These are phyloP conservation scores for Phytophthora sojae DNA, from an alignment of 352 stramenopile species.

Conservation along the genomic window DNA sequence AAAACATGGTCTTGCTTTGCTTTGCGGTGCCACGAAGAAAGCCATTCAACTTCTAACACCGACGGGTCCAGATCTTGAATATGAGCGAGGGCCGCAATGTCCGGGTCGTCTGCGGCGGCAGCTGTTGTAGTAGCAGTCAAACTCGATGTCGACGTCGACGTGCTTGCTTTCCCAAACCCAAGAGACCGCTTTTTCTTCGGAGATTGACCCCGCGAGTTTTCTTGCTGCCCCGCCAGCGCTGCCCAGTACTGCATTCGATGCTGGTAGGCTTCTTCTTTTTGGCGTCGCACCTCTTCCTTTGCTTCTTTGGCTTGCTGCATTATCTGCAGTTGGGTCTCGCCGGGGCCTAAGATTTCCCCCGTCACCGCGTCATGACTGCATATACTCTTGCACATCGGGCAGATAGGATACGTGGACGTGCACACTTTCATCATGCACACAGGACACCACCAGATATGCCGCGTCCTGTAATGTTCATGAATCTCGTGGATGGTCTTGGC, in stretches of 20 bases:
- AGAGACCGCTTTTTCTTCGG: constrained; percentile 48
- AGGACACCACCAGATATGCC: constrained; percentile 81
- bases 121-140: background rate
- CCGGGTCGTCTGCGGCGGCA: constrained; percentile 1
- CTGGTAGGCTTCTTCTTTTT: constrained; percentile 68
- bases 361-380: constrained; percentile 67
- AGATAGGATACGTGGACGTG: constrained; percentile 71
- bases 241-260: constrained; percentile 76
- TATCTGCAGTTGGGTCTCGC: constrained; percentile 60
- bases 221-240: constrained; percentile 47
- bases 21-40: constrained; percentile 56
- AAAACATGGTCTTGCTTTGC: constrained; percentile 48
- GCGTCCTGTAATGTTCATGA: constrained; percentile 73
- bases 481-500: constrained; percentile 72
- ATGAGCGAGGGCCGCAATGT: constrained; percentile 20
- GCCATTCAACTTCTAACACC: constrained; percentile 55
- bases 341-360: constrained; percentile 65
- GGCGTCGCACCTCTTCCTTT: constrained; percentile 48
- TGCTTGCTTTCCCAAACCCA: constrained; percentile 36
- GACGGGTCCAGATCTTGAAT: constrained; percentile 41
- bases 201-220: constrained; percentile 23
- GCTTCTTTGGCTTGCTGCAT: constrained; percentile 53
- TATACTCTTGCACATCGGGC: constrained; percentile 66
- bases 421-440: constrained; percentile 77
- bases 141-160: constrained; percentile 1